These are phyloP conservation scores for Pichia sporocuriosa DNA, from an alignment of 805 yeast species.

Conservation along the genomic window DNA sequence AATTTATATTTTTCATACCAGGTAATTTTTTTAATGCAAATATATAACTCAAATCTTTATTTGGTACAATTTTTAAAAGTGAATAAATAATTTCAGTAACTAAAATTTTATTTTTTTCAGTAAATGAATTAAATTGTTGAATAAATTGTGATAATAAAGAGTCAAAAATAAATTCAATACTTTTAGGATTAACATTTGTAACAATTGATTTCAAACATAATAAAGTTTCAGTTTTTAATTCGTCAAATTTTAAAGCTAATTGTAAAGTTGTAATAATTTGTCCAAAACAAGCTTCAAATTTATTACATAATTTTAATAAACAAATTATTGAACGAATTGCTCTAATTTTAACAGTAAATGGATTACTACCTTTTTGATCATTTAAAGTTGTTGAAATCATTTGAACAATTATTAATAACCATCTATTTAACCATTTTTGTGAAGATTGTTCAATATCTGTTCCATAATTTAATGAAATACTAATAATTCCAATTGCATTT, in stretches of 20 bases:
- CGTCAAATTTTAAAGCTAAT: slow-evolving; percentile 59
- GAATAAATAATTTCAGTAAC: slow-evolving; percentile 28
- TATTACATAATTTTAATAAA: slow-evolving; percentile 45
- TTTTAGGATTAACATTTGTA: slow-evolving; percentile 45
- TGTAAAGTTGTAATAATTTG: slow-evolving; percentile 85
- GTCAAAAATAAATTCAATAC: slow-evolving; percentile 62
- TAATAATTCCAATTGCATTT: slow-evolving; percentile 33
- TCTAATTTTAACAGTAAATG: slow-evolving; percentile 62
- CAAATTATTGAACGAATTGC: slow-evolving; percentile 71
- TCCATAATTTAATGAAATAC: slow-evolving; percentile 17
- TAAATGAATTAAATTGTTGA: slow-evolving; percentile 56
- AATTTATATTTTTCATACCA: slow-evolving; percentile 1
- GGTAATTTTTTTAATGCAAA: slow-evolving; percentile 7
- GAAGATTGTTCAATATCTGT: slow-evolving; percentile 26
- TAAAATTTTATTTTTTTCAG: slow-evolving; percentile 39
- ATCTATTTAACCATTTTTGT: slow-evolving; percentile 10
- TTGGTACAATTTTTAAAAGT: slow-evolving; percentile 6
- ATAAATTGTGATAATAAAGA: slow-evolving; percentile 65
- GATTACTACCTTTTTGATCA: slow-evolving; percentile 62
- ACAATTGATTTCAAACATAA: slow-evolving; percentile 64
- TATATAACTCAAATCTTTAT: slow-evolving; percentile 10
- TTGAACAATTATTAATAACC: slow-evolving; percentile 67
- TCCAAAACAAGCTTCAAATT: slow-evolving; percentile 52
- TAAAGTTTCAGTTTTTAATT: slow-evolving; percentile 55
- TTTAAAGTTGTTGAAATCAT: slow-evolving; percentile 74